These are phyloP conservation scores for Aciculosporium take DNA, from an alignment of 2,329 filamentous ascomycete genomes.

Conservation along the genomic window DNA sequence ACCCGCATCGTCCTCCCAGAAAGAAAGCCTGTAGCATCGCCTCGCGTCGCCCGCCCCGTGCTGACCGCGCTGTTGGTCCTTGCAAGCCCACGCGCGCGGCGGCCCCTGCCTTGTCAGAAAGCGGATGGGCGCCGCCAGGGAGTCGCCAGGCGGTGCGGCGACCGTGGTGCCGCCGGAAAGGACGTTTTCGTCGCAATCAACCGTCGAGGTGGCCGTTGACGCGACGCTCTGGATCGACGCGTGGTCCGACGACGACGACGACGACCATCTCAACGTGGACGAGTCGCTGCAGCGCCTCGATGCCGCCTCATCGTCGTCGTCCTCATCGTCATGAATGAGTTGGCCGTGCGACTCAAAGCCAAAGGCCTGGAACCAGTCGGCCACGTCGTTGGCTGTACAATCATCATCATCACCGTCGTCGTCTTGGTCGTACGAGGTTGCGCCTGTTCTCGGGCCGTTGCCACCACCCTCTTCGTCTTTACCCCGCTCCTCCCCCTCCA, in stretches of 20 bases:
- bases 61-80: slow-evolving; percentile 18
- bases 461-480: too few relatives aligned
- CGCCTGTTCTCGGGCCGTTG: neutral
- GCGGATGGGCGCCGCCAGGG: slow-evolving; percentile 15
- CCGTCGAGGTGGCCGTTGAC: slow-evolving; percentile 16
- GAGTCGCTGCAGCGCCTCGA: neutral
- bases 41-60: slow-evolving; percentile 5
- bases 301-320: slow-evolving; percentile 8
- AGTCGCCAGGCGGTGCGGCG: neutral
- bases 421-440: slow-evolving; percentile 20
- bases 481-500: neutral
- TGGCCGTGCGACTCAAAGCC: slow-evolving; percentile 30
- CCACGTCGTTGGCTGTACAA: slow-evolving; percentile 29
- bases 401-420: slow-evolving; percentile 21
- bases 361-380: slow-evolving; percentile 37
- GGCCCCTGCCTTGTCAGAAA: slow-evolving; percentile 19
- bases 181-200: slow-evolving; percentile 22
- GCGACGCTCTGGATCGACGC: slow-evolving; percentile 9
- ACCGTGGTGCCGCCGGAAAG: slow-evolving; percentile 8
- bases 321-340: slow-evolving; percentile 19
- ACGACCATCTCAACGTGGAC: slow-evolving; percentile 5
- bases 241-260: slow-evolving; percentile 9
- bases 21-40: too few relatives aligned
- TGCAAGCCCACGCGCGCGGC: slow-evolving; percentile 22
- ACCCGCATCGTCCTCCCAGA: neutral